A percentile compares a stretch with the other conserved stretches of the same genome.
phyloP scores from a whole-genome alignment of 2,329 filamentous ascomycete genomes.

The Xylaria sp. region DNA sequence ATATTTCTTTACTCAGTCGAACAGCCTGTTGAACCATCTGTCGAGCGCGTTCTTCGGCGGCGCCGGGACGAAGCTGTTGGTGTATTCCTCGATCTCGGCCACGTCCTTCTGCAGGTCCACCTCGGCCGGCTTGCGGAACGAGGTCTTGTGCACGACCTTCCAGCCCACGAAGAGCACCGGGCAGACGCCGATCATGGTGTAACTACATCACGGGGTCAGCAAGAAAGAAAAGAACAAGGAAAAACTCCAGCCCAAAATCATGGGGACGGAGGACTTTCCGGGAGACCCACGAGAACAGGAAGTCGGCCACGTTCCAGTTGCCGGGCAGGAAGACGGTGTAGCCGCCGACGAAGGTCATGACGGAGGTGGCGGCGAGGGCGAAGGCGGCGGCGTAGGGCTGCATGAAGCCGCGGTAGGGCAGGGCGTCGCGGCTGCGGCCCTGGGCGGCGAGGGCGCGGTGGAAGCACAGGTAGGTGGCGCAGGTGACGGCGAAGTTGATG shows the following conservation, averaged over 20 bases:
- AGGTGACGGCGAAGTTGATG: conserved; percentile 72
- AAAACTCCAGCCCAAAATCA: no score
- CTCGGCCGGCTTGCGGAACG: conserved; percentile 57
- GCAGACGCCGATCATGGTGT: conserved; percentile 74
- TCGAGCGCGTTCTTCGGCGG: conserved; percentile 45
- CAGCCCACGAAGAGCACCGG: conserved; percentile 70
- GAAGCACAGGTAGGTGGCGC: conserved; percentile 72
- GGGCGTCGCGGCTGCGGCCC: conserved; percentile 64
- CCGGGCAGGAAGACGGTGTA: conserved; percentile 75
- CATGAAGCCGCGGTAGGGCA: conserved; percentile 71
- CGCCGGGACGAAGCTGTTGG: conserved; percentile 58
- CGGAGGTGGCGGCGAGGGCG: conserved; percentile 61
- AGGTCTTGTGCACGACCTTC: conserved; percentile 70
- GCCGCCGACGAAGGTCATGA: conserved; percentile 76
- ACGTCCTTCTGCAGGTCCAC: conserved; percentile 66
- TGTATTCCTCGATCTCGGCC: conserved; percentile 70
- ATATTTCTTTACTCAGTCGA: conserved; percentile 16
- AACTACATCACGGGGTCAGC: conserved; percentile 48
- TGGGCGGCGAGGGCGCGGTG: conserved; percentile 70
- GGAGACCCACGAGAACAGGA: conserved; percentile 70
- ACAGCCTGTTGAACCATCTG: conserved; percentile 32
- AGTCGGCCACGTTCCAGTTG: conserved; percentile 69
- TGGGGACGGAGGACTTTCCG: no score
- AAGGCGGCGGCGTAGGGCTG: conserved; percentile 76
- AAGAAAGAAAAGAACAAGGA: no score